Base-by-base conservation (phyloP, 139 green algal genomes). In the Cymbomonas tetramitiformis region DNA sequence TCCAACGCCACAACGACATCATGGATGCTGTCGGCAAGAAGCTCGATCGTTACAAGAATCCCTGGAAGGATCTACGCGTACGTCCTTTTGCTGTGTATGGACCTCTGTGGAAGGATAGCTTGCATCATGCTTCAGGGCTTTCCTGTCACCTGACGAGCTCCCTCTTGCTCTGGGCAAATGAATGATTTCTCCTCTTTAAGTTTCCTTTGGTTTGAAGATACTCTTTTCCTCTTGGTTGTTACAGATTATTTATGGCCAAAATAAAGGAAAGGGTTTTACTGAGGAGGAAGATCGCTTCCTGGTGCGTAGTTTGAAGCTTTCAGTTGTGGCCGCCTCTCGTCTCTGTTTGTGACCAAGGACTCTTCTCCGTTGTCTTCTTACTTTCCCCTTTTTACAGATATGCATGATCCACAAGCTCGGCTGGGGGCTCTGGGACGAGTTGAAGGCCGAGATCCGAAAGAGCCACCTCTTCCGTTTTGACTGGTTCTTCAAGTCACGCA, bases 261-360 rank as follows among this genome's bases (percentile, higher is more conserved):
- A 88, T 79, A 94, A 94, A 73, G 86, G 88, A 67, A 97, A 97
- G 74, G 81, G 86, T 0, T 99, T 90, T 77, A 96, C 83, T 8
- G 92, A 99, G 78, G 92, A 99, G 63, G 90, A 95, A 78, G 92
- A 99, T 70, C 74, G 92, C 51, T 99, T 97, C 79, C 80, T 99
- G 63, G 44, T 78, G 39, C n/a, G n/a, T n/a, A n/a, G n/a, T n/a
- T n/a, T n/a, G n/a, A n/a, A n/a, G n/a, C n/a, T 43, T 18, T 44
- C 18, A 44, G 18, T 18, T 18, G 18, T 18, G 18, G 38, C 18
- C 18, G 38, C 38, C 18, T 18, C 18, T 18, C 38, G 38, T 18
- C 38, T 44, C 38, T n/a, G n/a, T n/a, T n/a, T n/a, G n/a, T n/a
- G n/a, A n/a, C n/a, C n/a, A n/a, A n/a, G n/a, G n/a, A n/a, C n/a